Evolutionary conservation across 2,329 filamentous ascomycete species (phyloP), one percentile per base, ranked within the genome.

Genomic region (Orbilia blumenaviensis): DNA sequence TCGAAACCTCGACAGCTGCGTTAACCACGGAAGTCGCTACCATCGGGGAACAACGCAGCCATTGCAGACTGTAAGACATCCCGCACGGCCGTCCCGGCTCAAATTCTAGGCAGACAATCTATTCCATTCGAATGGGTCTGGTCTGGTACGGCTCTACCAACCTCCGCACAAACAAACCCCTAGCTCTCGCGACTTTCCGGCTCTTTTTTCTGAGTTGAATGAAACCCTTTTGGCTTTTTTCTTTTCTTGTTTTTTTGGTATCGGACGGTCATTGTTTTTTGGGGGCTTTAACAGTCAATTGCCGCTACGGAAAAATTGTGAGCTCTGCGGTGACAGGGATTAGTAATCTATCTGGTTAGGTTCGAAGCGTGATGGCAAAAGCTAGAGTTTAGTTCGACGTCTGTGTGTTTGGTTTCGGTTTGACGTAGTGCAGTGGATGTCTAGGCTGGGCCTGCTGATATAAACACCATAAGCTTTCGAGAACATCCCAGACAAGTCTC

Each of bases 61-160:
- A 38, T 56, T 56, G 52, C 52, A 56, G 68, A 67, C 60, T 67
- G 23, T 68, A 60, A 68, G 62, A 68, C 63, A 67, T 56, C 29
- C 62, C 56, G 63, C 71, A 67, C 71, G 71, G 63, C 23, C 56
- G 36, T 75, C 29, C 71, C 71, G 71, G 71, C 63, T 75, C 71
- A 75, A 66, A 63, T 75, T 75, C 71, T 75, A 75, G 71, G 71
- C 71, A 75, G 71, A 75, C 71, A 68, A 52, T 64, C 23, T 48
- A 38, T 46, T 36, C 46, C 46, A 29, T 54, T 41, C 27, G 52
- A 52, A 66, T 42, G 46, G 52, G 41, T 42, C 61, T 61, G 42
- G 42, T 46, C 21, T 10, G 18, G 29, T n/a, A n/a, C n/a, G 50
- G 61, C 27, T 48, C 52, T 23, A 56, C 52, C 52, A 56, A 56